These are phyloP conservation scores for Mycothermus thermophilus DNA, from an alignment of 495 filamentous ascomycete species.

Conservation along the genomic window DNA sequence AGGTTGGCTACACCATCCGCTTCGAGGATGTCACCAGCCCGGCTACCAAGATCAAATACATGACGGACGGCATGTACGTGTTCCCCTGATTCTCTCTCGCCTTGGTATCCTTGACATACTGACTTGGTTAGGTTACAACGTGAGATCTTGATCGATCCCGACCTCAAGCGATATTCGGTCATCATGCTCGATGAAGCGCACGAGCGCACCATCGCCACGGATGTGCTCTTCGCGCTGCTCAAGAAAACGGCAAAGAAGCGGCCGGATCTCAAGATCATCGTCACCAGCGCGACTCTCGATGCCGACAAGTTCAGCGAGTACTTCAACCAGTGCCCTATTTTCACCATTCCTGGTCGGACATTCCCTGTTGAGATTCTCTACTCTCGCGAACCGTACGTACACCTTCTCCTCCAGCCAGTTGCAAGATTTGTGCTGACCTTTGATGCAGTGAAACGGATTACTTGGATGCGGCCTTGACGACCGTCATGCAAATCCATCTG, in stretches of 20 bases:
- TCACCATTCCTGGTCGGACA: constrained; percentile 89
- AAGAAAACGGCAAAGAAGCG: constrained; percentile 85
- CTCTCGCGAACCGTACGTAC: constrained; percentile 58
- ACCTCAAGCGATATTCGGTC: constrained; percentile 75
- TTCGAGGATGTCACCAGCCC: constrained; percentile 91
- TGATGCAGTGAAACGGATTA: constrained; percentile 62
- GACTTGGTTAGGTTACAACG: constrained; percentile 45
- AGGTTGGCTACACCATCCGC: constrained; percentile 94
- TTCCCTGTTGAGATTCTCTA: constrained; percentile 94
- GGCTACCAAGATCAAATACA: constrained; percentile 93
- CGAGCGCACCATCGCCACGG: constrained; percentile 91
- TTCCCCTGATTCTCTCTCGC: too few species aligned
- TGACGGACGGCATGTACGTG: constrained; percentile 84
- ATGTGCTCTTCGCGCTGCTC: constrained; percentile 84
- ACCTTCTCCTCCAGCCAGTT: not conserved
- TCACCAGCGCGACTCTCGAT: constrained; percentile 90
- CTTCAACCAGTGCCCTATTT: constrained; percentile 88
- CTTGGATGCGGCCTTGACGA: constrained; percentile 84
- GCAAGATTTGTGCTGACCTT: not conserved
- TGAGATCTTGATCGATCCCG: constrained; percentile 83
- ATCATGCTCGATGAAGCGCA: constrained; percentile 99
- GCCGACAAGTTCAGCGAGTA: constrained; percentile 95
- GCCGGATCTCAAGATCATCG: constrained; percentile 83
- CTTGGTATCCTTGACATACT: not conserved
- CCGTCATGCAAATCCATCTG: constrained; percentile 96